Evolutionary conservation across 2,329 filamentous ascomycete genomes (phyloP).

Genomic region (Colletotrichum musae): DNA sequence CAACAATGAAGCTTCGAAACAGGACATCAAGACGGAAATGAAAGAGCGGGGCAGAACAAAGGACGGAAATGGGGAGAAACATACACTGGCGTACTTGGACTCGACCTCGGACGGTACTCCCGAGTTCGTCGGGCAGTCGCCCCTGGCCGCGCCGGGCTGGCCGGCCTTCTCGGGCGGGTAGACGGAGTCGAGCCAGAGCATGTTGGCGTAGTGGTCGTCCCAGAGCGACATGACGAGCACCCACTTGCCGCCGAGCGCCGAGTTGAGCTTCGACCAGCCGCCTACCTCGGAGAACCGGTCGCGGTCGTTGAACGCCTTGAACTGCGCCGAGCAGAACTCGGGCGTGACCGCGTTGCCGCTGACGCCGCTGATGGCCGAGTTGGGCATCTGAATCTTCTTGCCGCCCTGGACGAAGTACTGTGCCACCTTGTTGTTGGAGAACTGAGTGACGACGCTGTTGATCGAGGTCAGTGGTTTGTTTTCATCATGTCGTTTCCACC

Average conservation of each 20-base stretch:
- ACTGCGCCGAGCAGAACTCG: slow-evolving; percentile 70
- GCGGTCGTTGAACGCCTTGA: slow-evolving; percentile 67
- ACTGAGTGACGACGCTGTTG: slow-evolving; percentile 73
- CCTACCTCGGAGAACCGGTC: slow-evolving; percentile 67
- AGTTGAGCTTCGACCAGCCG: slow-evolving; percentile 68
- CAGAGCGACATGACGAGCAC: slow-evolving; percentile 75
- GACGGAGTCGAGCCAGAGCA: slow-evolving; percentile 78
- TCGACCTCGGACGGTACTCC: slow-evolving; percentile 46
- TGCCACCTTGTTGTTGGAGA: slow-evolving; percentile 64
- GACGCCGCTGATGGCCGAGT: slow-evolving; percentile 48
- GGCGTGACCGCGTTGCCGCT: slow-evolving; percentile 65
- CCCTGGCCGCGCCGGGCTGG: slow-evolving; percentile 45
- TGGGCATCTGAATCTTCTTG: slow-evolving; percentile 63
- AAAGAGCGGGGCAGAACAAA: too few relatives aligned
- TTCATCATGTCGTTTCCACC: too few relatives aligned
- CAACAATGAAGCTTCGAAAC: too few relatives aligned
- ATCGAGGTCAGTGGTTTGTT: too few relatives aligned
- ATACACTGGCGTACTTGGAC: slow-evolving; percentile 41
- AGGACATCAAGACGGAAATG: too few relatives aligned
- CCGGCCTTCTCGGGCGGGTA: slow-evolving; percentile 60
- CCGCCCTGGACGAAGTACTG: slow-evolving; percentile 75
- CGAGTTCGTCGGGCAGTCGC: slow-evolving; percentile 45
- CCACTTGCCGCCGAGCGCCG: slow-evolving; percentile 70
- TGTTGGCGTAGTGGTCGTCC: slow-evolving; percentile 70
- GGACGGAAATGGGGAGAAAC: slow-evolving; percentile 1